Evolutionary conservation across 2,329 filamentous ascomycete genomes (phyloP).

Genomic region (Neospermospora avenae): DNA sequence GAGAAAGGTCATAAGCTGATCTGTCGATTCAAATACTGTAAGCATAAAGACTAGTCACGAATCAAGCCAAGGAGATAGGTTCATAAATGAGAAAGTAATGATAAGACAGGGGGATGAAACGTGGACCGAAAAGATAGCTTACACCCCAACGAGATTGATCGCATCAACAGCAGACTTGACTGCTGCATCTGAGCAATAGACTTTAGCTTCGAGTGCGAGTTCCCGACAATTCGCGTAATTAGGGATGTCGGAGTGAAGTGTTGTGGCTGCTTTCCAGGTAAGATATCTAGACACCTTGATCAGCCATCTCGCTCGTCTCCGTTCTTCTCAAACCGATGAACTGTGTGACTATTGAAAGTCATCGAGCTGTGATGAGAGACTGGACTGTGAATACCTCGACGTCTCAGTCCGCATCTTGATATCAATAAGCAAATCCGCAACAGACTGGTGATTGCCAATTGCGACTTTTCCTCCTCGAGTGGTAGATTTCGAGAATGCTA

Average conservation of each 20-base stretch:
- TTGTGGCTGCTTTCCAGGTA: constrained; percentile 48
- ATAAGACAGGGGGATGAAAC: neutral
- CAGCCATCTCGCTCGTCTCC: neutral
- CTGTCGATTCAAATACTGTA: constrained; percentile 1
- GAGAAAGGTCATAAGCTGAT: constrained; percentile 1
- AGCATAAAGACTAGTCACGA: neutral
- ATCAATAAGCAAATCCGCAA: constrained; percentile 48
- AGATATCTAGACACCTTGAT: constrained; percentile 35
- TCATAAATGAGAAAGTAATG: neutral
- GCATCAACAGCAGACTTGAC: constrained; percentile 46
- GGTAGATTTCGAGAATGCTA: constrained; percentile 47
- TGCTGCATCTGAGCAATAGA: constrained; percentile 47
- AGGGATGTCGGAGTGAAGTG: constrained; percentile 32
- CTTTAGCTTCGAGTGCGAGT: constrained; percentile 46
- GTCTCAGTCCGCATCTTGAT: constrained; percentile 51
- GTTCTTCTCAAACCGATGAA: neutral
- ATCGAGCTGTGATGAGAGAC: neutral
- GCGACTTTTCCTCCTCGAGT: constrained; percentile 43
- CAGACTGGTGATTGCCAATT: constrained; percentile 46
- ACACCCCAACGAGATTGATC: constrained; percentile 50
- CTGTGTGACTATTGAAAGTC: no score
- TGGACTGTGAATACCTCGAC: neutral
- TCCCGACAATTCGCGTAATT: constrained; percentile 38
- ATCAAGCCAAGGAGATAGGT: neutral
- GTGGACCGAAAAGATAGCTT: no score